A percentile compares a stretch with the other conserved stretches of the same genome.
phyloP scores from a whole-genome alignment of 148 eudicot genomes.

The Euryodendron excelsum region DNA sequence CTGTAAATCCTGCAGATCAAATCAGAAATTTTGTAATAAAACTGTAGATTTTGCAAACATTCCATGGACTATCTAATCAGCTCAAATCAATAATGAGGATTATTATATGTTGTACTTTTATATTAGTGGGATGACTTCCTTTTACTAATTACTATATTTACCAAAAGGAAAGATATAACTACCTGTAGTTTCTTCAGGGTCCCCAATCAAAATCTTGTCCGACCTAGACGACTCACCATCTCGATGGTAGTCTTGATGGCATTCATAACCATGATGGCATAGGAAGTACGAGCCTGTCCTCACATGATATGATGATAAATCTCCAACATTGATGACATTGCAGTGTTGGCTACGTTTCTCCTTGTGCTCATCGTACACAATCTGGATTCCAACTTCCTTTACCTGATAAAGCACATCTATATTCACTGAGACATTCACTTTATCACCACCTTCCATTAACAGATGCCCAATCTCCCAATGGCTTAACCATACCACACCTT shows the following conservation, averaged over 20 bases:
- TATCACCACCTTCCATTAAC: not conserved
- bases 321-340: not conserved
- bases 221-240: not conserved
- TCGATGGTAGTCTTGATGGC: not conserved
- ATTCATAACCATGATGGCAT: not conserved
- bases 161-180: not conserved
- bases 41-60: not conserved
- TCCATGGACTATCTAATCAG: not conserved
- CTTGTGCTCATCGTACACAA: not conserved
- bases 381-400: not conserved
- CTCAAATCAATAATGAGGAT: not conserved
- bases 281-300: not conserved
- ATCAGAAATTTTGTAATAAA: not conserved
- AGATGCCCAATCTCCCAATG: not conserved
- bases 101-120: not conserved
- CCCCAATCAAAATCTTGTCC: not conserved
- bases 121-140: not conserved
- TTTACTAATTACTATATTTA: not conserved
- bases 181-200: not conserved
- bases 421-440: not conserved
- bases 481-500: not conserved
- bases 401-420: not conserved
- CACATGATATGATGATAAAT: not conserved
- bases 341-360: not conserved
- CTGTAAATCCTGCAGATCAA: not conserved